Evolutionary conservation across 2,329 filamentous ascomycete genomes (phyloP).

Genomic region (Xylaria sp.): DNA sequence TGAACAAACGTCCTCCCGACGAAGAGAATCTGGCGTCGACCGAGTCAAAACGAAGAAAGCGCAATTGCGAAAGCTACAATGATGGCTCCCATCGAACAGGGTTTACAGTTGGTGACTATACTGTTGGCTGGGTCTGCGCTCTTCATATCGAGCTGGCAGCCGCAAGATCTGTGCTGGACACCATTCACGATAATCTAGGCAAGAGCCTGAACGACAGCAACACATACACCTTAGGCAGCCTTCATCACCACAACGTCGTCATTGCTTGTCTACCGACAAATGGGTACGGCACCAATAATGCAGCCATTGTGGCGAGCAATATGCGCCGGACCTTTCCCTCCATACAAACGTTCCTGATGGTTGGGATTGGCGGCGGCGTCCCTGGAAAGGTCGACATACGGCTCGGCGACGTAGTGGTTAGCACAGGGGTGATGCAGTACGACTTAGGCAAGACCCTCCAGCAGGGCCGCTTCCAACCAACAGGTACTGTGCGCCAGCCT

Average conservation of each 20-base stretch:
- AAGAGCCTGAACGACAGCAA: constrained; percentile 36
- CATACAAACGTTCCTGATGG: constrained; percentile 43
- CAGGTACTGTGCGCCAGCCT: constrained; percentile 14
- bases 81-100: constrained; percentile 5
- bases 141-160: constrained; percentile 48
- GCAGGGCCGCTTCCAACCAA: constrained; percentile 25
- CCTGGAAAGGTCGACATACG: constrained; percentile 44
- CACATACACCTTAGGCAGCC: constrained; percentile 41
- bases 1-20: constrained; percentile 12
- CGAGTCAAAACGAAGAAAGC: constrained; percentile 25
- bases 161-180: constrained; percentile 49
- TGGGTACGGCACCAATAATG: constrained; percentile 37
- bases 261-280: constrained; percentile 40
- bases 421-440: constrained; percentile 36
- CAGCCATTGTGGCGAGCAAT: constrained; percentile 39
- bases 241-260: constrained; percentile 38
- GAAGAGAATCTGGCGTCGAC: constrained; percentile 2
- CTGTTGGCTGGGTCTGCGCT: constrained; percentile 52
- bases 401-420: constrained; percentile 46
- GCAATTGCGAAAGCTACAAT: constrained; percentile 1
- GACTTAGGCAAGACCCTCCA: constrained; percentile 38
- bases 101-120: constrained; percentile 41
- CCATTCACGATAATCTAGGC: constrained; percentile 39
- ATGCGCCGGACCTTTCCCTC: constrained; percentile 40
- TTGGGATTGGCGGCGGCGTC: constrained; percentile 48